Conservation (phyloP, 805 yeast genomes). For the Naumovozyma dairenensis region DNA sequence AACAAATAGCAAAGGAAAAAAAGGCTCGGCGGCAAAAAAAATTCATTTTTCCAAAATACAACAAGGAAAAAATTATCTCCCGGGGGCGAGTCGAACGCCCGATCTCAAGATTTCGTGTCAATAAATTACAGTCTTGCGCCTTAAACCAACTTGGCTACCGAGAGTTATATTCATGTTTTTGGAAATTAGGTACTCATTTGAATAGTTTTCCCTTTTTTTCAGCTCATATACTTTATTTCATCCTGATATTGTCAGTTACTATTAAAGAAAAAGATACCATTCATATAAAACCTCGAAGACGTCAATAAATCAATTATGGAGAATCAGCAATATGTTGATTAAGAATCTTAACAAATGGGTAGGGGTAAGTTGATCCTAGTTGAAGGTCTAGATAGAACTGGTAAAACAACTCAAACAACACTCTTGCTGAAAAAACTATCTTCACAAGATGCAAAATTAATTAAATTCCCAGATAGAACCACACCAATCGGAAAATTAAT, state of each 20-base stretch:
- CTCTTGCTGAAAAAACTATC: conserved; percentile 29
- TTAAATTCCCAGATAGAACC: conserved; percentile 83
- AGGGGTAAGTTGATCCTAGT: conserved; percentile 72
- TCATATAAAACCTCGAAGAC: no score
- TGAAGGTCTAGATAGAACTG: conserved; percentile 93
- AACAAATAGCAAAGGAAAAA: no score
- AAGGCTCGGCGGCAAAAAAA: no score
- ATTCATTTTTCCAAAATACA: no score
- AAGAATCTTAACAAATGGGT: conserved; percentile 7
- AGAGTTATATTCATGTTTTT: conserved; percentile 18
- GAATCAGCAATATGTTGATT: no score
- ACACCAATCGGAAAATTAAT: conserved; percentile 76
- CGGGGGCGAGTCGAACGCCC: conserved; percentile 32
- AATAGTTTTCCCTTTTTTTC: no score
- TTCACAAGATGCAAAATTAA: conserved; percentile 34
- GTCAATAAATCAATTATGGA: no score
- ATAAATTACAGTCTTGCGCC: conserved; percentile 30
- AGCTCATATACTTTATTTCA: no score
- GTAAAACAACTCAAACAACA: conserved; percentile 77
- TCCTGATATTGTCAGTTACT: no score
- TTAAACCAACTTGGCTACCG: conserved; percentile 31
- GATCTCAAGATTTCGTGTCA: conserved; percentile 27
- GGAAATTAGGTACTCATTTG: no score
- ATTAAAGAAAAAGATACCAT: no score
- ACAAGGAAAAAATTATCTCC: conserved; percentile 21